Conservation (phyloP, 805 yeast genomes). For the Zygosaccharomyces kombuchaensis region DNA sequence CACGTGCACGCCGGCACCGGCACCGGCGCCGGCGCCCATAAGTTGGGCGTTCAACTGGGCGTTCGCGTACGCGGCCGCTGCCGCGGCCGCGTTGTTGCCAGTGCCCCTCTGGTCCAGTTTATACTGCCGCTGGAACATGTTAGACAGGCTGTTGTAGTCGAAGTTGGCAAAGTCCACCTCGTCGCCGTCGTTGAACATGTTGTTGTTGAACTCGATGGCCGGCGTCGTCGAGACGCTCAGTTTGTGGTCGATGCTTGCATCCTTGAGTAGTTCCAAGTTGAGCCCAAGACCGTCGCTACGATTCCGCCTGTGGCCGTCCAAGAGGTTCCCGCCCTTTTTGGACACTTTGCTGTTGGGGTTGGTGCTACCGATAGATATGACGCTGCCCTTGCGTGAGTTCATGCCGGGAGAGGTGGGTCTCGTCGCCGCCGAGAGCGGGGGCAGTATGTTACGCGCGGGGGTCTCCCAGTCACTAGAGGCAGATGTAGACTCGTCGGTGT, state of each 20-base stretch:
- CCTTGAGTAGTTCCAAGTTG: constrained; percentile 9
- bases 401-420: constrained; percentile 11
- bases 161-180: constrained; percentile 6
- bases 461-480: constrained; percentile 12
- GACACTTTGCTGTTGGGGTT: constrained; percentile 7
- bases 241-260: constrained; percentile 1
- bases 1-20: background rate
- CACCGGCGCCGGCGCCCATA: background rate
- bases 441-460: constrained; percentile 6
- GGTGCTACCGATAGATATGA: constrained; percentile 13
- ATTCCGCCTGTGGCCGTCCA: constrained; percentile 12
- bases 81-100: background rate
- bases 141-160: constrained; percentile 3
- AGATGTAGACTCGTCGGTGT: constrained; percentile 11
- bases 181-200: constrained; percentile 13
- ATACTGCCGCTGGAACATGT: constrained; percentile 3
- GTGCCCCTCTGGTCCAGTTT: background rate
- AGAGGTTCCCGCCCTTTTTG: constrained; percentile 11
- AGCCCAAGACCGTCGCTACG: constrained; percentile 13
- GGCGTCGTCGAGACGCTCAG: constrained; percentile 7
- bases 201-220: constrained; percentile 14
- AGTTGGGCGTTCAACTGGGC: background rate
- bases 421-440: constrained; percentile 7
- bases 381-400: constrained; percentile 12
- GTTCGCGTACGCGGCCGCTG: background rate